These are phyloP conservation scores for Trichophaea hybrida DNA, from an alignment of 2,329 filamentous ascomycete genomes.

Conservation along the genomic window DNA sequence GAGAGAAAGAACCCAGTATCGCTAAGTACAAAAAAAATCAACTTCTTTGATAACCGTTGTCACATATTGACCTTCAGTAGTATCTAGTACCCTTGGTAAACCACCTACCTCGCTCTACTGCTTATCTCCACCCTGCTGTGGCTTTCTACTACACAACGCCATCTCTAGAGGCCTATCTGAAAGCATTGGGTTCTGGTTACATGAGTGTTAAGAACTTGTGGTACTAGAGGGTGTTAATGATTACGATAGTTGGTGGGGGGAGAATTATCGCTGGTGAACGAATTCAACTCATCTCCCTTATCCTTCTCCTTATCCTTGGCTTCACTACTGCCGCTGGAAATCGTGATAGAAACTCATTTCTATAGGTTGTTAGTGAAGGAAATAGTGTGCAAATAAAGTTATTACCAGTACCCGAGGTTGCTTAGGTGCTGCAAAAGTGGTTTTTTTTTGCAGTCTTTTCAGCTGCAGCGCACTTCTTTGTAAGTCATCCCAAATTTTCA, in stretches of 20 bases:
- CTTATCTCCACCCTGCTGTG: not conserved
- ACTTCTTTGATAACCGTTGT: not conserved
- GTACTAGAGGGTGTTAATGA: not conserved
- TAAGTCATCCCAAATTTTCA: not conserved
- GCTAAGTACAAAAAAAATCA: not conserved
- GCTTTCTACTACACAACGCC: not conserved
- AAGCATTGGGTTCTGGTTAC: not conserved
- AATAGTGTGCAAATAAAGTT: not conserved
- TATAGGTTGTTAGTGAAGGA: not conserved
- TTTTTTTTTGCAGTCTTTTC: not conserved
- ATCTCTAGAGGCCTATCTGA: too few species aligned
- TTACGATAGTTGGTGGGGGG: not conserved
- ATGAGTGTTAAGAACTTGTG: not conserved
- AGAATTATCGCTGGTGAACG: not conserved
- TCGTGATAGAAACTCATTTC: too few species aligned
- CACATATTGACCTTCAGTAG: too few species aligned
- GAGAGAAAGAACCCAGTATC: too few species aligned
- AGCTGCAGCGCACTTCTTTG: not conserved
- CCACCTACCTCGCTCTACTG: too few species aligned
- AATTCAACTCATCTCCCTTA: not conserved
- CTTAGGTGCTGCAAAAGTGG: not conserved
- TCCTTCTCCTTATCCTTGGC: not conserved
- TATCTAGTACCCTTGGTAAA: too few species aligned
- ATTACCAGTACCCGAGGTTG: not conserved
- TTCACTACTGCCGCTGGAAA: too few species aligned